Evolutionary conservation across 129 eudicot species (phyloP).

Genomic region (Scalesia atractyloides): DNA sequence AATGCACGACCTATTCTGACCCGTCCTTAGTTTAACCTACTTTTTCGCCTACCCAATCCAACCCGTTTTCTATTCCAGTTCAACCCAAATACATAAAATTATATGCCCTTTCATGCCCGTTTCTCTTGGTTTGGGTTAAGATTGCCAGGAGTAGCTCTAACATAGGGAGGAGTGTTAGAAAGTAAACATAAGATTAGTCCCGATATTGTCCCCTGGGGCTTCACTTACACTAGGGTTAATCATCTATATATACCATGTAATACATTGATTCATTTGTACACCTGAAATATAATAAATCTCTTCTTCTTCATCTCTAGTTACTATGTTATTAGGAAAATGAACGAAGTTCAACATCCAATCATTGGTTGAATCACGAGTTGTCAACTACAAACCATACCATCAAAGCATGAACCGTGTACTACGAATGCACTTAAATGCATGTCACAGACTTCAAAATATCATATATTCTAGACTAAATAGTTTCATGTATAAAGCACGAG

Average conservation of each 20-base stretch:
- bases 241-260: neutral
- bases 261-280: neutral
- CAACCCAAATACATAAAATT: no score
- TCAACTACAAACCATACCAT: no score
- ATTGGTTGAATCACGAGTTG: no score
- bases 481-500: neutral
- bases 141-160: no score
- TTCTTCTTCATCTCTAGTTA: neutral
- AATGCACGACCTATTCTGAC: no score
- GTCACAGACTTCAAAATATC: neutral
- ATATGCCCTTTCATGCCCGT: no score
- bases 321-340: neutral
- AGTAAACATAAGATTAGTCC: neutral
- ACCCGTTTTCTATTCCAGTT: no score
- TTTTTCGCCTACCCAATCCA: no score
- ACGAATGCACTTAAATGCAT: neutral
- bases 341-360: no score
- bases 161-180: neutral
- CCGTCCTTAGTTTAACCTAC: no score
- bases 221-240: neutral
- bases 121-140: no score
- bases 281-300: no score
- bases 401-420: neutral
- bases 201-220: neutral
- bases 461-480: neutral